Conservation (phyloP, 257 asterid genomes). For the Petunia secreta region DNA sequence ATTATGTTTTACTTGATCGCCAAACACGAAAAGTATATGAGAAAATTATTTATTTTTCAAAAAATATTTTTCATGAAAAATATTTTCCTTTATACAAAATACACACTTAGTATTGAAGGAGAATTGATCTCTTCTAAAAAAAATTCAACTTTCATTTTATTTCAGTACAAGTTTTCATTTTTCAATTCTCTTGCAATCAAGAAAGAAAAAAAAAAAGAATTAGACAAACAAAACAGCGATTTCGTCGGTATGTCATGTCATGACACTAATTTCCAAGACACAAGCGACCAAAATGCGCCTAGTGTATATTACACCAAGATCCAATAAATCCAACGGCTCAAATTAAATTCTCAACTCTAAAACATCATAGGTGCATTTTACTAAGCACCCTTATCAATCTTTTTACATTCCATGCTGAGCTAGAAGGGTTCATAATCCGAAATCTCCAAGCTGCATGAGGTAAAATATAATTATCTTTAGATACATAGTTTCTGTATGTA, state of each 20-base stretch:
- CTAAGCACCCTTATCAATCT: slow-evolving; percentile 8
- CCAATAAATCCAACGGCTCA: neutral
- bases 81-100: no score
- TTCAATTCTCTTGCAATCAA: no score
- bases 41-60: no score
- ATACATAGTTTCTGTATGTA: neutral
- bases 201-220: no score
- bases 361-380: neutral
- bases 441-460: slow-evolving; percentile 8
- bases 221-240: neutral
- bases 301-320: slow-evolving; percentile 13
- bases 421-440: neutral
- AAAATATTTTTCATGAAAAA: no score
- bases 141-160: no score
- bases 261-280: slow-evolving; percentile 5
- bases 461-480: neutral
- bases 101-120: no score
- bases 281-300: slow-evolving; percentile 16
- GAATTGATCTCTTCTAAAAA: no score
- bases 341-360: neutral
- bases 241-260: neutral
- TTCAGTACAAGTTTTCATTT: no score
- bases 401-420: neutral
- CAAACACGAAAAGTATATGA: no score
- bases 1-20: no score